Percentiles rank a stretch among this genome's conserved stretches.
Conservation (phyloP, 306 rosid genomes). For the Carpinus viminea region DNA sequence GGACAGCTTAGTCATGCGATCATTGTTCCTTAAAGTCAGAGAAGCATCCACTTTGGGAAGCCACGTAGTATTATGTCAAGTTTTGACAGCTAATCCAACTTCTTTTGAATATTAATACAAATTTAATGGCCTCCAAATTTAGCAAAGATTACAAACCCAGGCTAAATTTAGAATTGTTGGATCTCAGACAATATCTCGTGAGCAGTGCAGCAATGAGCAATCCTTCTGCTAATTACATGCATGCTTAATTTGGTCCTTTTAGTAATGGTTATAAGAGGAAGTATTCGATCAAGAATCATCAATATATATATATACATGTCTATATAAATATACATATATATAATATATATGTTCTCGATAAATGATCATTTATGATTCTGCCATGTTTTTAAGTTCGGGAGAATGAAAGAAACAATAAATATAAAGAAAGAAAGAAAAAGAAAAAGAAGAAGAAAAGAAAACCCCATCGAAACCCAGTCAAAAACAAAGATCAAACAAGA, state of each 20-base stretch:
- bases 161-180: not conserved
- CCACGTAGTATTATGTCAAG: too few relatives aligned
- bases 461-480: not conserved
- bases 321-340: too few relatives aligned
- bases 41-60: too few relatives aligned
- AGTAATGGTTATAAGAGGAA: not conserved
- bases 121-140: not conserved
- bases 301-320: not conserved
- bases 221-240: not conserved
- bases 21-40: too few relatives aligned
- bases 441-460: not conserved
- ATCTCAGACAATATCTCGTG: not conserved
- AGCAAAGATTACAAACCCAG: not conserved
- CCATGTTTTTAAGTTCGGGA: not conserved
- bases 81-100: too few relatives aligned
- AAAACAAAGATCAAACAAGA: constrained; percentile 6
- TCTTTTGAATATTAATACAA: not conserved
- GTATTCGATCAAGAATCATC: not conserved
- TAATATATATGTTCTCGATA: not conserved
- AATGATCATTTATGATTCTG: not conserved
- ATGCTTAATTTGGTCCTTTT: not conserved
- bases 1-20: too few relatives aligned
- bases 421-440: not conserved
- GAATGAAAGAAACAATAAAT: not conserved
- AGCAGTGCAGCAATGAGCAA: not conserved